phyloP scores from a whole-genome alignment of 2,329 filamentous ascomycete genomes.

The Fusarium ramigenum region DNA sequence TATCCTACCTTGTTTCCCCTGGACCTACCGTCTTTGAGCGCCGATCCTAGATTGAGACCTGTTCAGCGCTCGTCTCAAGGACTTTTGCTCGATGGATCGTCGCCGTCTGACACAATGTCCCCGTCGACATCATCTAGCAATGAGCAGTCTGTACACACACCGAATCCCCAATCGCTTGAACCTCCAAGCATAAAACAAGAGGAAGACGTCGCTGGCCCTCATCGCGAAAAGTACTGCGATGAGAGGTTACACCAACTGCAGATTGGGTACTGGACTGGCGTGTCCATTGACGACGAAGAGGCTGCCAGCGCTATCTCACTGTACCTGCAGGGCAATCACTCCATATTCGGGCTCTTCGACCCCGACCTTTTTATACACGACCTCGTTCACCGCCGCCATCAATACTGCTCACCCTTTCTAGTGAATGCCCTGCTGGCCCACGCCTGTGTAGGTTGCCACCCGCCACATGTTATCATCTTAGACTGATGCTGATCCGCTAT shows the following conservation, averaged over 20 bases:
- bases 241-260: conserved; percentile 11
- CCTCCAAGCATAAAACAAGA: background rate
- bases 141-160: conserved; percentile 11
- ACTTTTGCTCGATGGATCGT: background rate
- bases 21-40: conserved; percentile 6
- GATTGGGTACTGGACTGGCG: conserved; percentile 47
- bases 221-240: background rate
- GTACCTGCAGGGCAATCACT: conserved; percentile 48
- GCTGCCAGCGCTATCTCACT: conserved; percentile 46
- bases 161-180: background rate
- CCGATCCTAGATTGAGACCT: conserved; percentile 5
- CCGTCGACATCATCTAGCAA: conserved; percentile 11
- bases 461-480: background rate
- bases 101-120: conserved; percentile 19
- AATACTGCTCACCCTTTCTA: conserved; percentile 47
- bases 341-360: conserved; percentile 49
- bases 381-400: conserved; percentile 37
- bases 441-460: conserved; percentile 43
- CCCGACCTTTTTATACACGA: conserved; percentile 47
- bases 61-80: background rate
- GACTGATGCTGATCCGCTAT: background rate
- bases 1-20: conserved; percentile 29
- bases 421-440: conserved; percentile 47
- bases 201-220: background rate
- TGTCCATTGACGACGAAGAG: conserved; percentile 42